Evolutionary conservation across 139 green algal genomes (phyloP).

Genomic region (Nannochloris sp.): DNA sequence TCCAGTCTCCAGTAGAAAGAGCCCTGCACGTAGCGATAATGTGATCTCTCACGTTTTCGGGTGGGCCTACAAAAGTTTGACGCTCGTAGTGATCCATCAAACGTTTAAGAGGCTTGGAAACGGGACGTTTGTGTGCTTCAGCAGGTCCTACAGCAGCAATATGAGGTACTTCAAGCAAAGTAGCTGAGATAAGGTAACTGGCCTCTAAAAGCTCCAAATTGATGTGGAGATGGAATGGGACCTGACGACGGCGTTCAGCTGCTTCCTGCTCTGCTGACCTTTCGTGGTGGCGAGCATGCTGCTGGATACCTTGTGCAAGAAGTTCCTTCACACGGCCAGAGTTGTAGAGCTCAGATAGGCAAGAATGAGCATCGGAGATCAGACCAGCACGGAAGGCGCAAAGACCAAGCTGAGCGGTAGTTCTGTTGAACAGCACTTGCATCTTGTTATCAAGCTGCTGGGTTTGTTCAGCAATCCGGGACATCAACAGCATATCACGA

Average conservation of each 20-base stretch:
- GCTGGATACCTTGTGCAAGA: constrained; percentile 67
- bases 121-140: constrained; percentile 34
- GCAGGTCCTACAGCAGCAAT: constrained; percentile 50
- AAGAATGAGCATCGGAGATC: constrained; percentile 81
- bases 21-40: constrained; percentile 78
- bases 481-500: constrained; percentile 94
- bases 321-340: constrained; percentile 94
- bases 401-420: constrained; percentile 92
- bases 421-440: constrained; percentile 95
- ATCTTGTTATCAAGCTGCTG: constrained; percentile 50
- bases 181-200: constrained; percentile 84
- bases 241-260: constrained; percentile 86
- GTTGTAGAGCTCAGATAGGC: constrained; percentile 88
- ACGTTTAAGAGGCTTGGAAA: constrained; percentile 78
- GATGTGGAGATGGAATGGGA: constrained; percentile 99
- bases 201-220: constrained; percentile 96
- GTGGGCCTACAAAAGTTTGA: constrained; percentile 87
- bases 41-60: constrained; percentile 97
- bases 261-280: constrained; percentile 93
- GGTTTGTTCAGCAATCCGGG: constrained; percentile 74
- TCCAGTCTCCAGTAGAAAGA: constrained; percentile 74
- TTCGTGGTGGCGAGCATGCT: constrained; percentile 37
- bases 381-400: constrained; percentile 85
- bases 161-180: constrained; percentile 89
- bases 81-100: constrained; percentile 91